These are phyloP conservation scores for Nigrospora oryzae DNA, from an alignment of 2,329 filamentous ascomycete species.

Conservation along the genomic window DNA sequence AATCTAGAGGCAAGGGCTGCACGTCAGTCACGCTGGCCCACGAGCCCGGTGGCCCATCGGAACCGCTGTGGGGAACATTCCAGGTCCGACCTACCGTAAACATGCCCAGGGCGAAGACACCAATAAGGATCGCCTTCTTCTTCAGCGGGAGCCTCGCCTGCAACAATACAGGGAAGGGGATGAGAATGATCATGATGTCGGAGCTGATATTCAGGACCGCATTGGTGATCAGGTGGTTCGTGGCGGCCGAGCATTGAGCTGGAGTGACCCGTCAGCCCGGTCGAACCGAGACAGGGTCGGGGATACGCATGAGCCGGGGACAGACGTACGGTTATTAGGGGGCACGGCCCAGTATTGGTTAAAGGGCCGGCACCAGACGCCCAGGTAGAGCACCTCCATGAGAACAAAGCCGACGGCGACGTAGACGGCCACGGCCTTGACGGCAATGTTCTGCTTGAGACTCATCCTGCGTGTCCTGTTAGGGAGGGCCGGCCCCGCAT, in stretches of 20 bases:
- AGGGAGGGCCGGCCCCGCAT: background rate
- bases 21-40: background rate
- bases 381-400: slow-evolving; percentile 40
- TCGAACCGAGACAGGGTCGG: too few species aligned
- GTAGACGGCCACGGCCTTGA: slow-evolving; percentile 41
- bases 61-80: too few species aligned
- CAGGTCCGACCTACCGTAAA: slow-evolving; percentile 32
- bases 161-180: slow-evolving; percentile 46
- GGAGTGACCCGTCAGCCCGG: background rate
- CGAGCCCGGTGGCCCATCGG: too few species aligned
- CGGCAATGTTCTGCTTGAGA: slow-evolving; percentile 34
- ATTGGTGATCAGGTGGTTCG: slow-evolving; percentile 50
- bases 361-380: slow-evolving; percentile 49
- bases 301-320: too few species aligned
- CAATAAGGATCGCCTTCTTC: slow-evolving; percentile 43
- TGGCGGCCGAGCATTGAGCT: slow-evolving; percentile 49
- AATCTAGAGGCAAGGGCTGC: slow-evolving; percentile 25
- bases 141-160: slow-evolving; percentile 38
- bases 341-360: slow-evolving; percentile 49
- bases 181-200: slow-evolving; percentile 49
- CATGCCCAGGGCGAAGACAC: slow-evolving; percentile 34
- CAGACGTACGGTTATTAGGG: slow-evolving; percentile 32
- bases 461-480: slow-evolving; percentile 24
- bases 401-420: slow-evolving; percentile 36
- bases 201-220: slow-evolving; percentile 51